These are phyloP conservation scores for Gonapodya sp. DNA, from an alignment of 192 early-diverging fungal genomes.

Conservation along the genomic window DNA sequence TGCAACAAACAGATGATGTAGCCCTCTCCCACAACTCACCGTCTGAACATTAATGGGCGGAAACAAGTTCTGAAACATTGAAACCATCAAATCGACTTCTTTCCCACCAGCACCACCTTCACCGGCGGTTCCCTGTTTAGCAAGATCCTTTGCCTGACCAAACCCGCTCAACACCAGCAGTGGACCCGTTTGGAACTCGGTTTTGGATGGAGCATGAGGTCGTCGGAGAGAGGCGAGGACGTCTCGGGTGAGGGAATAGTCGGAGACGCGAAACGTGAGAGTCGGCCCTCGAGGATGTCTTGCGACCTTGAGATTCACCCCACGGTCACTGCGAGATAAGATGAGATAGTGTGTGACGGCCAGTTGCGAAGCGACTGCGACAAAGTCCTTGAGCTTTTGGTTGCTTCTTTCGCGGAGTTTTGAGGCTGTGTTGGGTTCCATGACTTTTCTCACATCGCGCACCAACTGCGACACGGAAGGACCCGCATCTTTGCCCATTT, in stretches of 20 bases:
- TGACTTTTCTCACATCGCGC: slow-evolving; percentile 68
- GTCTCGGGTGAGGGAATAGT: slow-evolving; percentile 76
- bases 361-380: slow-evolving; percentile 71
- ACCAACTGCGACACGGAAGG: slow-evolving; percentile 66
- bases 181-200: slow-evolving; percentile 69
- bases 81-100: slow-evolving; percentile 82
- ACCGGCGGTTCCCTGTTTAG: neutral
- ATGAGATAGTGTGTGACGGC: slow-evolving; percentile 82
- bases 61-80: slow-evolving; percentile 95
- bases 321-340: slow-evolving; percentile 72
- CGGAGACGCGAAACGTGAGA: slow-evolving; percentile 69
- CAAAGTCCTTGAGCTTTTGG: slow-evolving; percentile 90
- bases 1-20: slow-evolving; percentile 13
- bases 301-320: slow-evolving; percentile 74
- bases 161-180: slow-evolving; percentile 36
- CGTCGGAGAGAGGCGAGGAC: slow-evolving; percentile 64
- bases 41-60: slow-evolving; percentile 88
- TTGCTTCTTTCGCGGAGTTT: slow-evolving; percentile 79
- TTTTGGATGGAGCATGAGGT: slow-evolving; percentile 60
- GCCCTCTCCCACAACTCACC: slow-evolving; percentile 29
- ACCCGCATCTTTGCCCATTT: slow-evolving; percentile 45
- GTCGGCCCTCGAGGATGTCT: slow-evolving; percentile 89
- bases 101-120: slow-evolving; percentile 62
- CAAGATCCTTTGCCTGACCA: neutral
- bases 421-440: slow-evolving; percentile 93